Evolutionary conservation across 2,329 filamentous ascomycete genomes (phyloP).

Genomic region (Aspergillus pseudotamarii): DNA sequence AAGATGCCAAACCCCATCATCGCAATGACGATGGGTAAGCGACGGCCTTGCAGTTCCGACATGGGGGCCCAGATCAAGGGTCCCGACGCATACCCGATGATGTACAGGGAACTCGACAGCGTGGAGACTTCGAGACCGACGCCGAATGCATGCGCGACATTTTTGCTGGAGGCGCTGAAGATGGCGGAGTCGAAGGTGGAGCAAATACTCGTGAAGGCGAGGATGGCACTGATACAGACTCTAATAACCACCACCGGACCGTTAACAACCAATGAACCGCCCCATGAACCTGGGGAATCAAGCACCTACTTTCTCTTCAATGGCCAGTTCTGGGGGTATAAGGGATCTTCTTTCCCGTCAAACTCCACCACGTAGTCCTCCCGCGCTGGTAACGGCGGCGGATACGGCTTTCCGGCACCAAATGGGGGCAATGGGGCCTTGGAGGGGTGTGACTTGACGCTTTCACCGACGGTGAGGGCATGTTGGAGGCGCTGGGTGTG

Average conservation of each 20-base stretch:
- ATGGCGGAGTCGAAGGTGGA: conserved; percentile 60
- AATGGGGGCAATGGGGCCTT: conserved; percentile 28
- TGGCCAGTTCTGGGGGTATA: conserved; percentile 58
- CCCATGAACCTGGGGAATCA: not conserved
- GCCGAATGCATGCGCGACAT: conserved; percentile 54
- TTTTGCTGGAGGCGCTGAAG: conserved; percentile 64
- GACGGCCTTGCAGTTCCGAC: conserved; percentile 61
- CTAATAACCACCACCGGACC: conserved; percentile 2
- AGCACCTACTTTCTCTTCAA: conserved; percentile 46
- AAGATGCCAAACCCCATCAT: conserved; percentile 47
- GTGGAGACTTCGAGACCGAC: conserved; percentile 44
- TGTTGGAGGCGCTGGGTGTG: conserved; percentile 40
- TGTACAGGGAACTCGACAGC: conserved; percentile 49
- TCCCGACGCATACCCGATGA: conserved; percentile 57
- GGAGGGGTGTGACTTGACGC: conserved; percentile 28
- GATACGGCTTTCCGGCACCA: conserved; percentile 52
- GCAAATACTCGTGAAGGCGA: conserved; percentile 22
- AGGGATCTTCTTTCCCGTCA: conserved; percentile 52
- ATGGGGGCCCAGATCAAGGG: conserved; percentile 63
- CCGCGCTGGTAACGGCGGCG: conserved; percentile 52
- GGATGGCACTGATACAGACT: conserved; percentile 24
- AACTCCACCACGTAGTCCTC: conserved; percentile 61
- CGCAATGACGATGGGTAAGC: conserved; percentile 49
- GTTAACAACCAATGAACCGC: not conserved
- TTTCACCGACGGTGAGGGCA: conserved; percentile 41